Evolutionary conservation across 345 rosid species (phyloP), one percentile per base, ranked within the genome.

Genomic region (Arabis hirsuta): DNA sequence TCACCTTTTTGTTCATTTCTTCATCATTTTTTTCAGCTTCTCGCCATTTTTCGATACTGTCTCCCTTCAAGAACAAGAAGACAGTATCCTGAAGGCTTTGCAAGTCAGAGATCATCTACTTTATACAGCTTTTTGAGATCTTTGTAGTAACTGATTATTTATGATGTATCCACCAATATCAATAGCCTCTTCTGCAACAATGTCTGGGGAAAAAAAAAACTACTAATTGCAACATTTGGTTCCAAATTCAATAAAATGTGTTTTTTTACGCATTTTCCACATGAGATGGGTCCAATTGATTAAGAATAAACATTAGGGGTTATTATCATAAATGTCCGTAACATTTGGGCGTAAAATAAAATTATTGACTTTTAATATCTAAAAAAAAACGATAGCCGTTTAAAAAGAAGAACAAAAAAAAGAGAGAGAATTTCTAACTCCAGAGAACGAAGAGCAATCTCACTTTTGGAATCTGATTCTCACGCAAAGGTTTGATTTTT

Each of bases 51-150:
- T 85, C 96, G 41, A 62, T 91, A 72, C 57, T 89, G 52, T 88
- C 92, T 4, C 91, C 97, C 5, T 93, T 93, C 82, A 83, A 89
- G 77, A 90, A 89, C 86, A 93, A 89, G 88, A 76, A 76, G 71
- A 22, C 3, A 14, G 38, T 41, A 36, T 62, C 70, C 3, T 69
- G 64, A 76, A 13, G 60, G 27, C 13, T 38, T 56, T 34, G 27
- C 46, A 43, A 26, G 26, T n/a, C 57, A 75, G 16, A 68, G 64
- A 75, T 60, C 62, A 1, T 57, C 60, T 59, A 41, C 60, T 19
- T 44, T 53, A 67, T 52, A 67, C 69, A 59, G 39, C 66, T 45
- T 51, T 52, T 51, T 52, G 41, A 60, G 52, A 22, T 43, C 53
- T 69, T 16, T 76, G 59, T 76, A 62, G 42, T 62, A 38, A 62